Evolutionary conservation across 192 early-diverging fungal genomes (phyloP), one percentile per base, ranked within the genome.

Genomic region (Hyaloraphidium curvatum): DNA sequence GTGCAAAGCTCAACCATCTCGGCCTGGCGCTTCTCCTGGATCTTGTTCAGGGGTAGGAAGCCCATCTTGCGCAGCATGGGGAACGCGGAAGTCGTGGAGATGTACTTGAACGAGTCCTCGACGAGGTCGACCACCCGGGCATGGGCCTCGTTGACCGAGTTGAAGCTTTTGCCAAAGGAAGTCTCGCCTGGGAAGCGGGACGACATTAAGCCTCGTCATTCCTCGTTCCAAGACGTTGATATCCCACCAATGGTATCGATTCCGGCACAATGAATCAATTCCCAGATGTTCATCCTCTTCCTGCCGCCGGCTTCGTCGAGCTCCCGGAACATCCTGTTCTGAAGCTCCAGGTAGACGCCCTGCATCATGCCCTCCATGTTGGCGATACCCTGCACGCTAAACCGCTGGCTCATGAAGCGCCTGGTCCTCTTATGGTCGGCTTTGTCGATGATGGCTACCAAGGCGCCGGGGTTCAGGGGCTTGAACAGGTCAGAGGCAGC

Each of bases 291-390:
- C 11, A 48, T 25, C 7, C 17, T 48, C 14, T 14, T 25, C 43
- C 9, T 25, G 23, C 43, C 43, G 23, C 43, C 43, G 23, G 5
- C 19, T 19, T 48, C 7, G 43, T 48, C 43, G 23, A 48, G 14
- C 17, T 22, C 17, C 43, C 25, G 17, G 5, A 22, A 14, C 17
- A 48, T 48, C 17, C 25, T 22, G 7, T 5, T 48, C 25, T 48
- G 43, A 7, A 48, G 23, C 14, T 48, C 43, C 14, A 48, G 5
- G 23, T 21, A 48, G 14, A 48, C 43, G 7, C 17, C 19, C 43
- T 48, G 43, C 43, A 48, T 48, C 7, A 48, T 14, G 11, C 17
- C 17, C 43, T 48, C 43, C 43, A 48, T 48, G 7, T 48, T 48
- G 43, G 43, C 43, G 43, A 48, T 25, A 11, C 43, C 43, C 7